A percentile compares a stretch with the other conserved stretches of the same genome.
Evolutionary conservation across 1,139 yeast species (phyloP).

Genomic region (Pichia sp.): DNA sequence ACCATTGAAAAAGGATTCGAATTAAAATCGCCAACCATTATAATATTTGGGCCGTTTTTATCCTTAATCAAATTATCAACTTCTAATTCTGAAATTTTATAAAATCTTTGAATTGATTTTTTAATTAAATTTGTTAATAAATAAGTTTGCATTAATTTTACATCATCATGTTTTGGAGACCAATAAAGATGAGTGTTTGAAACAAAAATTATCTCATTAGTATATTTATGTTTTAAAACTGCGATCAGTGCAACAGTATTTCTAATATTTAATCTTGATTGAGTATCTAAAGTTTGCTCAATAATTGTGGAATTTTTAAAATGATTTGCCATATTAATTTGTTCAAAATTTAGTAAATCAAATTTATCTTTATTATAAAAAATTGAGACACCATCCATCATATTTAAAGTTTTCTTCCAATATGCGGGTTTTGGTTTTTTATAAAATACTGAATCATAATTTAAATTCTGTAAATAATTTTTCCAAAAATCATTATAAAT

Average conservation of each 20-base stretch:
- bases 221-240: conserved; percentile 38
- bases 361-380: conserved; percentile 44
- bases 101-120: conserved; percentile 19
- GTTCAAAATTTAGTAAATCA: conserved; percentile 38
- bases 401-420: conserved; percentile 41
- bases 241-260: conserved; percentile 52
- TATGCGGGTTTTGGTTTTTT: conserved; percentile 45
- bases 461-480: conserved; percentile 17
- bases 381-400: conserved; percentile 54
- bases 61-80: conserved; percentile 15
- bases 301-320: conserved; percentile 31
- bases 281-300: conserved; percentile 35
- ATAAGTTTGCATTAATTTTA: conserved; percentile 50
- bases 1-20: conserved; percentile 46
- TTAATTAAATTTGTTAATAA: conserved; percentile 33
- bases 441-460: conserved; percentile 41
- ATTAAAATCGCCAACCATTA: conserved; percentile 47
- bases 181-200: conserved; percentile 60
- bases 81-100: conserved; percentile 27
- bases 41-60: conserved; percentile 23
- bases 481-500: conserved; percentile 45
- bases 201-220: conserved; percentile 38
- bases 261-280: conserved; percentile 37
- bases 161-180: conserved; percentile 46
- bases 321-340: conserved; percentile 40